Base-by-base conservation (phyloP, 78 protist genomes). In the Goniomonas avonlea region DNA sequence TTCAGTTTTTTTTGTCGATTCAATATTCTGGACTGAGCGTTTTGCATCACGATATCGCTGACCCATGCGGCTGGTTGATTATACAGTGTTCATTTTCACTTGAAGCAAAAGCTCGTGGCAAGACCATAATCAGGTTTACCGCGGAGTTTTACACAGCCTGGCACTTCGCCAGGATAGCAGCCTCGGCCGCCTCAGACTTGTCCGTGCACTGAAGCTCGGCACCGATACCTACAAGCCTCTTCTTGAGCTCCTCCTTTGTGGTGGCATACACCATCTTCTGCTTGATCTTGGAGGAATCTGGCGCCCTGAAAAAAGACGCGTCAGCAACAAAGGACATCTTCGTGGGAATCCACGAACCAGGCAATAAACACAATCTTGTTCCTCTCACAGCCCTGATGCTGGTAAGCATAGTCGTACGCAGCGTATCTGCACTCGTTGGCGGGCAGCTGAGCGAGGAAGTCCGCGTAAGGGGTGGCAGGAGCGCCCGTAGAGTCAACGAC, bases 191-290 rank as follows among this genome's bases (percentile, higher is more conserved):
- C n/a, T 68, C 75, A 17, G 40, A 18, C 48, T 39, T 23, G 56
- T 68, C 75, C 21, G 48, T 27, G 8, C 34, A 48, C 56, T 68
- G 75, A 15, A 68, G 38, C 75, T 68, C 75, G 25, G 25, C 1
- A 1, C 59, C 75, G 4, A 68, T 11, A 27, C 75, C 75, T 8
- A 68, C 75, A 8, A 68, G 56, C 21, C 75, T 7, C 56, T 68
- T 68, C 75, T 68, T 68, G 35, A 68, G 75, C 56, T 68, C 75
- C 25, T 68, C 75, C 75, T 68, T 68, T 17, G 75, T 41, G 15
- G 75, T 41, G 38, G 75, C 75, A 8, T 25, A 68, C 38, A 68
- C 43, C 75, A 68, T 68, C 48, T 68, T 68, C 34, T 1, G 34
- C 59, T 25, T 39, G 25, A 68, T 32, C 56, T 68, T 68, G 29